Evolutionary conservation across 192 early-diverging fungal genomes (phyloP), one percentile per base, ranked within the genome.

Genomic region (Coemansia sp.): DNA sequence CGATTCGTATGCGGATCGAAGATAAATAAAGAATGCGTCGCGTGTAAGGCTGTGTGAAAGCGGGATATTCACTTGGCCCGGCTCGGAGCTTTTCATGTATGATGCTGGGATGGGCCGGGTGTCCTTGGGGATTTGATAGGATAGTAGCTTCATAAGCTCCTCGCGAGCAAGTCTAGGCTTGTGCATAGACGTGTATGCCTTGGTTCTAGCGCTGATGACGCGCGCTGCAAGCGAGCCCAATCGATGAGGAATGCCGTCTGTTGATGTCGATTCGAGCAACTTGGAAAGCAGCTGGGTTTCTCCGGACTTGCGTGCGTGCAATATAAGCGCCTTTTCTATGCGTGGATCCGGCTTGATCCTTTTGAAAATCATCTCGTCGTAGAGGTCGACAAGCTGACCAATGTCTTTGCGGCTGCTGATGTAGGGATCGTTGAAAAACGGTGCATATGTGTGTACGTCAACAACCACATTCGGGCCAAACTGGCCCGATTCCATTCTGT

Each of bases 1-100:
- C 7, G 65, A 64, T 50, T 80, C 77, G 68, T 80, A 80, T 0
- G 66, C 41, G 10, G 72, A 74, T 17, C 77, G 77, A 23, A 74
- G 60, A 37, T 74, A 80, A 10, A 70, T 42, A 38, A 80, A 74
- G 50, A 68, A 80, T 3, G 72, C 72, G 13, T 80, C 62, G 6
- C 77, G 33, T 1, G 77, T 74, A 2, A 57, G 50, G 14, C 63
- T 64, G 19, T 62, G 30, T n/a, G 64, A 45, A 4, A 65, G 25
- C 19, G 72, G 77, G 3, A 80, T 52, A n/a, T 28, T 33, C 17
- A 64, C 60, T 7, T 70, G 38, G 25, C 31, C 38, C 6, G 33
- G 6, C 0, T 34, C 42, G 1, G 40, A 28, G 23, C 40, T 45
- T 19, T 50, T 33, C 9, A 23, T 25, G 2, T 56, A 38, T 13